A percentile compares a stretch with the other conserved stretches of the same genome.
phyloP scores from a whole-genome alignment of 805 yeast genomes.

The Barnettozyma vustinii region DNA sequence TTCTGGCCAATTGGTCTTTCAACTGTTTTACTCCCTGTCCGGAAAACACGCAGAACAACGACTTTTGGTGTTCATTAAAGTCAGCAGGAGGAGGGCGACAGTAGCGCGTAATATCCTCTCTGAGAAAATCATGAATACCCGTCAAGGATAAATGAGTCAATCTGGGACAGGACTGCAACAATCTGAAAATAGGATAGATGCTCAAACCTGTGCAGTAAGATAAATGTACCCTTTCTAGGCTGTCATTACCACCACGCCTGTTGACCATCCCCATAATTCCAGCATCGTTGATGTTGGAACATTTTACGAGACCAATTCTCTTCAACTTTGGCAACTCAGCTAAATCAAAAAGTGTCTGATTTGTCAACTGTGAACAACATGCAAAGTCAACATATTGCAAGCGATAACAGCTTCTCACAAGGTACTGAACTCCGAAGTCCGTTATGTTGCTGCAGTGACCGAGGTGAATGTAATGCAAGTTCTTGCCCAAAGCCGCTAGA shows the following conservation, averaged over 20 bases:
- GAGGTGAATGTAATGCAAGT: constrained; percentile 82
- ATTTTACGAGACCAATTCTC: constrained; percentile 90
- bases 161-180: constrained; percentile 76
- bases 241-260: constrained; percentile 66
- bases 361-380: constrained; percentile 86
- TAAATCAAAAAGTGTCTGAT: constrained; percentile 71
- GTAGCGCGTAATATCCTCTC: constrained; percentile 77
- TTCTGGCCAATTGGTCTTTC: constrained; percentile 57
- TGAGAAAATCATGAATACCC: constrained; percentile 84
- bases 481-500: constrained; percentile 67
- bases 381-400: constrained; percentile 93
- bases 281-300: constrained; percentile 79
- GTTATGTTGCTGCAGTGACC: constrained; percentile 93
- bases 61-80: constrained; percentile 79
- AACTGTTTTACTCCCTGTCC: constrained; percentile 82
- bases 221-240: constrained; percentile 87
- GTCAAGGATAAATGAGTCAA: constrained; percentile 88
- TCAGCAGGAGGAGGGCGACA: constrained; percentile 93
- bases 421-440: constrained; percentile 73
- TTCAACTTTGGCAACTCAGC: constrained; percentile 73
- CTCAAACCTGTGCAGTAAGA: constrained; percentile 84
- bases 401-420: constrained; percentile 74
- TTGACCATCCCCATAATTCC: constrained; percentile 69
- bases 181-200: constrained; percentile 66
- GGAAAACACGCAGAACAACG: constrained; percentile 86